Evolutionary conservation across 257 asterid species (phyloP).

Genomic region (Solanum pinnatisectum): DNA sequence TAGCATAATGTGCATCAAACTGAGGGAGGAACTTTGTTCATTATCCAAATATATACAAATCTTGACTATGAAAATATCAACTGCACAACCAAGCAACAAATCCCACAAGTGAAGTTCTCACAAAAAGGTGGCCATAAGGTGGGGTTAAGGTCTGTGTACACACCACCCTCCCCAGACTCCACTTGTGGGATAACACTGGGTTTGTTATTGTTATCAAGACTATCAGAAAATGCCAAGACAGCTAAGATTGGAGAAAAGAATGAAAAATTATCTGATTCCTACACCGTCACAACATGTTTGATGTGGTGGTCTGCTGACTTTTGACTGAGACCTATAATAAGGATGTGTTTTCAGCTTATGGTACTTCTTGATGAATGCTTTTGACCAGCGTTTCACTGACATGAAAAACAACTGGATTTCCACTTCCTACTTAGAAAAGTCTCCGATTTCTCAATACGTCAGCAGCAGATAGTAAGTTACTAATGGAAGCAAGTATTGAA

Average conservation of each 20-base stretch:
- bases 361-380: background rate
- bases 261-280: background rate
- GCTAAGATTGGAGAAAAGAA: background rate
- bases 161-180: background rate
- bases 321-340: background rate
- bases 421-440: background rate
- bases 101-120: background rate
- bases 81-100: background rate
- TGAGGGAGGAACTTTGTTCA: background rate
- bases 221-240: background rate
- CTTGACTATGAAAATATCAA: background rate
- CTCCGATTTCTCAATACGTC: background rate
- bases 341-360: background rate
- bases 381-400: background rate
- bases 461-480: background rate
- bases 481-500: background rate
- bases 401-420: background rate
- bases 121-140: background rate
- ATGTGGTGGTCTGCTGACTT: background rate
- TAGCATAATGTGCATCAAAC: background rate
- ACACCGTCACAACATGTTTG: background rate
- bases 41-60: background rate
- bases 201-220: background rate
- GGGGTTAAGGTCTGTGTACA: background rate
- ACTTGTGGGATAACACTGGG: background rate